Evolutionary conservation across 768 basidiomycete genomes (phyloP), one percentile per base, ranked within the genome.

Genomic region (Fomitopsis pulvina): DNA sequence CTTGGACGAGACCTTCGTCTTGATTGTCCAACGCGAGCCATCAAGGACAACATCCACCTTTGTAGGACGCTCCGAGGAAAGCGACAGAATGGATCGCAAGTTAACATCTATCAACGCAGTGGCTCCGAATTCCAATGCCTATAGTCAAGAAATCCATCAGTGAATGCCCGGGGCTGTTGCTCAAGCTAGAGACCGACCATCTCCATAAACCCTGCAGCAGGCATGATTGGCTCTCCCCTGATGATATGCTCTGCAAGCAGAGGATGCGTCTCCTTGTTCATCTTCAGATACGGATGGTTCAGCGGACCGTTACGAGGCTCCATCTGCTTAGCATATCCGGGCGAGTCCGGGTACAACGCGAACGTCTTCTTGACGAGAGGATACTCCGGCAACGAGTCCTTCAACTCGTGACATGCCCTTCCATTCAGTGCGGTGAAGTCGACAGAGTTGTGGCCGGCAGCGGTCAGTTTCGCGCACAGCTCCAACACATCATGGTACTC

Each of bases 181-280:
- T 12, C 4, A 29, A 3, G 26, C 6, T 10, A 25, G 22, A 24
- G 12, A 14, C 38, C 32, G 12, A 72, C 71, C 68, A 72, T 71
- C 47, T 66, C 63, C 1, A 71, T 55, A 43, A 59, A 76, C 16
- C 72, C 75, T 12, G 74, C 66, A 11, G 72, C 74, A 8, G 75
- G 73, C 68, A 75, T 69, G 24, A 76, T 73, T 0, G 72, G 64
- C 21, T 74, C 72, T 1, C 69, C 70, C 24, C 67, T 66, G 30
- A 77, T 71, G 18, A 74, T 54, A 54, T 77, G 76, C 27, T 75
- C 66, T 0, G 72, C 68, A 7, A 77, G 56, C 24, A 63, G 63
- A 0, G 76, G 70, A 47, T 71, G 69, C 1, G 69, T 71, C 10
- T 60, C 47, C 9, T 51, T 46, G 52, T 67, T 76, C 25, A 77